A percentile compares a stretch with the other conserved stretches of the same genome.
Conservation (phyloP, 2,329 filamentous ascomycete species). For the Colletotrichum liaoningense region DNA sequence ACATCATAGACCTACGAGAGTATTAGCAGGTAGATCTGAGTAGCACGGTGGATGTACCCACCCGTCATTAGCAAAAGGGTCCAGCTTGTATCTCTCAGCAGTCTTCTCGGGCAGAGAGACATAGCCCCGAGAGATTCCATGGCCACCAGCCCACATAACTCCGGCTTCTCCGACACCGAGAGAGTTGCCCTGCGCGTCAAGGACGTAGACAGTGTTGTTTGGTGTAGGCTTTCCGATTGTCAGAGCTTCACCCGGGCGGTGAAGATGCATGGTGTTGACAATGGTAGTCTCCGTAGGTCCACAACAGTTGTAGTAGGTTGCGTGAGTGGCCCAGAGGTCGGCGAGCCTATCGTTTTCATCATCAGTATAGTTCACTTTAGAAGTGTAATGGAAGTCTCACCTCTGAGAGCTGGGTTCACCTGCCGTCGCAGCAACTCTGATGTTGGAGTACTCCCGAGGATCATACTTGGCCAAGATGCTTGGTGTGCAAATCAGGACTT, state of each 20-base stretch:
- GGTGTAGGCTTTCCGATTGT: slow-evolving; percentile 67
- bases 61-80: slow-evolving; percentile 64
- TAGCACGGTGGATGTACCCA: slow-evolving; percentile 42
- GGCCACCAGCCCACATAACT: slow-evolving; percentile 67
- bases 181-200: slow-evolving; percentile 55
- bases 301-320: slow-evolving; percentile 66
- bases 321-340: slow-evolving; percentile 64
- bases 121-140: slow-evolving; percentile 66
- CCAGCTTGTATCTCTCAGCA: slow-evolving; percentile 58
- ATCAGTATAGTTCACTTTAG: neutral
- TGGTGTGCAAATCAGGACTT: slow-evolving; percentile 35
- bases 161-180: slow-evolving; percentile 60
- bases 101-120: slow-evolving; percentile 65
- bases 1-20: slow-evolving; percentile 60
- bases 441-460: slow-evolving; percentile 33
- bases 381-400: neutral
- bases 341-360: slow-evolving; percentile 49
- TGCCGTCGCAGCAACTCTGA: slow-evolving; percentile 33
- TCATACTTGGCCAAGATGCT: slow-evolving; percentile 36
- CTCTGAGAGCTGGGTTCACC: slow-evolving; percentile 35
- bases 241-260: slow-evolving; percentile 51
- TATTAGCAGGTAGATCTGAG: fast-evolving
- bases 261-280: slow-evolving; percentile 58
- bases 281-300: slow-evolving; percentile 71
- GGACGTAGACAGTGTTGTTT: slow-evolving; percentile 67